phyloP scores from a whole-genome alignment of 2,329 filamentous ascomycete genomes.

The Apiospora marii region DNA sequence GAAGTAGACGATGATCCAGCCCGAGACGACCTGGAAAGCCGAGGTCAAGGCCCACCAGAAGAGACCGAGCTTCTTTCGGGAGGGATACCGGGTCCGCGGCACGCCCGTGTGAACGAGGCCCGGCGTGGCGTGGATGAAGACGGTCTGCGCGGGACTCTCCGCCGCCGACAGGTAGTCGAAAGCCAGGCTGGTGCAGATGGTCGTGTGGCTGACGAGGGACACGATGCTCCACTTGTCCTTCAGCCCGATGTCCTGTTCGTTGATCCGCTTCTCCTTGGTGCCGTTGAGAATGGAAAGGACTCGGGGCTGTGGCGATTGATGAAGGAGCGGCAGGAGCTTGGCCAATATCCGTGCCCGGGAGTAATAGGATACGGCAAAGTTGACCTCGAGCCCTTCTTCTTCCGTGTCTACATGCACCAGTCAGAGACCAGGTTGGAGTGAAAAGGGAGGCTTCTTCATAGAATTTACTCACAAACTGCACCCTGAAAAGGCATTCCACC shows the following conservation, averaged over 20 bases:
- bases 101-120: background rate
- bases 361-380: background rate
- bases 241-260: conserved; percentile 40
- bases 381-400: background rate
- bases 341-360: background rate
- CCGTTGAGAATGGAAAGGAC: conserved; percentile 44
- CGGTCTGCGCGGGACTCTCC: conserved; percentile 32
- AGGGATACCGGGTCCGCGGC: background rate
- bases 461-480: conserved; percentile 33
- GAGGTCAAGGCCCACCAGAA: conserved; percentile 26
- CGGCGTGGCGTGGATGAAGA: conserved; percentile 40
- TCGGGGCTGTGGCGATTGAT: conserved; percentile 35
- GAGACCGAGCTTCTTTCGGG: conserved; percentile 16
- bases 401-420: background rate
- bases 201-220: conserved; percentile 38
- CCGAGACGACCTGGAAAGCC: conserved; percentile 26
- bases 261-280: conserved; percentile 38
- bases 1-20: conserved; percentile 32
- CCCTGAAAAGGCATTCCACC: conserved; percentile 35
- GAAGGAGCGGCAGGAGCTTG: conserved; percentile 37
- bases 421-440: too few relatives aligned
- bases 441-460: too few relatives aligned
- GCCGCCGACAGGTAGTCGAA: conserved; percentile 40
- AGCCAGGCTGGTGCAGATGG: conserved; percentile 38
- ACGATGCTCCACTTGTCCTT: conserved; percentile 35